Percentiles rank a stretch among this genome's conserved stretches.
Evolutionary conservation across 2,329 filamentous ascomycete genomes (phyloP).

Genomic region (Biscogniauxia marginata): DNA sequence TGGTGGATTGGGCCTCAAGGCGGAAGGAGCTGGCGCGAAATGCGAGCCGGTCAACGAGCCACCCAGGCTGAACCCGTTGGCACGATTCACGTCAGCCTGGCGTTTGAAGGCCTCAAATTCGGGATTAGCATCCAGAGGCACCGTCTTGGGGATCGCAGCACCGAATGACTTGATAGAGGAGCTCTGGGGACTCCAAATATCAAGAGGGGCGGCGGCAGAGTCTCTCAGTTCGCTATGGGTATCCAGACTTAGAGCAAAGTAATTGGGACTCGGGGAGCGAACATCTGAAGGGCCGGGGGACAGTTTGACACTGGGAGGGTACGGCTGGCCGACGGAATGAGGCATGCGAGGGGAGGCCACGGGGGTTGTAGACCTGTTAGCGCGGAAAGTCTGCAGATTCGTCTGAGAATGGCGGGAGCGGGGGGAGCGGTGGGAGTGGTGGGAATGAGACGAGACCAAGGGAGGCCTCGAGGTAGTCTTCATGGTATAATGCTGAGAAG

Average conservation of each 20-base stretch:
- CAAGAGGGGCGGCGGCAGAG: slow-evolving; percentile 61
- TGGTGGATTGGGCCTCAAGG: slow-evolving; percentile 42
- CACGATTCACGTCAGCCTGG: slow-evolving; percentile 65
- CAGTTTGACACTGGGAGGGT: slow-evolving; percentile 45
- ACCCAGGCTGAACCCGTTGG: slow-evolving; percentile 48
- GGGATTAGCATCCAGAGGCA: slow-evolving; percentile 72
- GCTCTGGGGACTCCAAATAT: slow-evolving; percentile 73
- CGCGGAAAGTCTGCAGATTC: slow-evolving; percentile 39
- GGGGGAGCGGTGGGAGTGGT: slow-evolving; percentile 35
- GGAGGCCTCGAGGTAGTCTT: slow-evolving; percentile 33
- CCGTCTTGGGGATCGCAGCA: slow-evolving; percentile 64
- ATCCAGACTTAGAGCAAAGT: slow-evolving; percentile 77
- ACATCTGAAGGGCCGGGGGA: slow-evolving; percentile 38
- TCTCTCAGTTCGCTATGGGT: slow-evolving; percentile 59
- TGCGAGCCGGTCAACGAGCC: slow-evolving; percentile 45
- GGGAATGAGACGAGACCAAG: slow-evolving; percentile 29
- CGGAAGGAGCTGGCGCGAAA: slow-evolving; percentile 38
- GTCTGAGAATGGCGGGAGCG: slow-evolving; percentile 38
- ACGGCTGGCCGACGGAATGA: slow-evolving; percentile 54
- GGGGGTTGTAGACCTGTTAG: slow-evolving; percentile 49
- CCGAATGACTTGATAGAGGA: slow-evolving; percentile 70
- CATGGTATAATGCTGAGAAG: slow-evolving; percentile 34
- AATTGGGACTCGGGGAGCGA: slow-evolving; percentile 71
- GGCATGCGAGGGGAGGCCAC: slow-evolving; percentile 50
- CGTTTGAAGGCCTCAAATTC: slow-evolving; percentile 79